Evolutionary conservation across 1,284 basidiomycete species (phyloP), one percentile per base, ranked within the genome.

Genomic region (Blastosporella zonata): DNA sequence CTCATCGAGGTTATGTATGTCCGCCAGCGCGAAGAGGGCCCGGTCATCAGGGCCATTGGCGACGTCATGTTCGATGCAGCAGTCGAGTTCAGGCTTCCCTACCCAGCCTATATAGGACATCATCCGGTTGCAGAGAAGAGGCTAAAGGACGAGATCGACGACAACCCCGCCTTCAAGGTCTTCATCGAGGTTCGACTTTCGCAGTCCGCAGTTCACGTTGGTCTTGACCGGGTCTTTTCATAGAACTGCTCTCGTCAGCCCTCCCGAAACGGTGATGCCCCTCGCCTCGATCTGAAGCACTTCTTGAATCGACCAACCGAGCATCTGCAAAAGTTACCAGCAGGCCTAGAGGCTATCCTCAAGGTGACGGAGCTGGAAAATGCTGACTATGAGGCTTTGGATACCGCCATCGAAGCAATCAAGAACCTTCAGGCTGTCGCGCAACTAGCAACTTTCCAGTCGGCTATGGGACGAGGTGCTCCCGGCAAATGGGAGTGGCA

Each of bases 41-140:
- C 91, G 0, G 77, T 97, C 41, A 87, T 97, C 34, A 80, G 87
- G 55, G 79, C 78, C 38, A 89, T 98, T 42, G 96, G 95, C 1
- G 94, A 98, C 63, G 82, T 98, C 46, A 91, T 97, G 62, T 71
- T 97, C 40, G 82, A 86, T n/a, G 89, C 92, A 0, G 93, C 92
- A 0, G 85, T 89, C 1, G 90, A 95, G 60, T 98, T 97, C 72
- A 79, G 89, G 29, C 71, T 82, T 7, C 84, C 87, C 2, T 99
- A 99, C 66, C 90, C 91, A 0, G 75, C 78, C 10, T 97, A 97
- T 58, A 81, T 94, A 18, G 89, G 90, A 2, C 84, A 88, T 59
- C 79, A 93, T 47, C 92, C 93, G 0, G 69, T 88, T 2, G 93
- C 93, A 1, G 93, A 97, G 65, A 87, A 87, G 63, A 72, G 87